Evolutionary conservation across 2,329 filamentous ascomycete species (phyloP), one percentile per base, ranked within the genome.

Genomic region (Fusarium hostae): DNA sequence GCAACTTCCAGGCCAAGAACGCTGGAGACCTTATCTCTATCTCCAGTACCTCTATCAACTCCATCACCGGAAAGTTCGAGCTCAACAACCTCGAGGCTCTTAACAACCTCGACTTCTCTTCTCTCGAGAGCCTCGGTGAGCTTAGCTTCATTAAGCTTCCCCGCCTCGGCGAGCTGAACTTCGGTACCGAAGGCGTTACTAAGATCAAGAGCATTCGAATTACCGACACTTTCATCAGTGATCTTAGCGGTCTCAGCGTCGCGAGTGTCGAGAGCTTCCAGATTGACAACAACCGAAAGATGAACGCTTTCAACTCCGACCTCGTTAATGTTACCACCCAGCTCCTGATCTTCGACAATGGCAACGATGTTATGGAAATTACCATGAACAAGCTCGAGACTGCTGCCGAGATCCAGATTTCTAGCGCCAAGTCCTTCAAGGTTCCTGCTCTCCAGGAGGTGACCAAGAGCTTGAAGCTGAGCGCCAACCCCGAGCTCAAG

Each of bases 231-330:
- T 90, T 91, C 82, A 89, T 99, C 76, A 88, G 85, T 80, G 90
- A 88, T 73, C 88, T 99, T 66, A 86, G 91, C 74, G 94, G 94
- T 79, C 92, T 99, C 81, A 92, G 94, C 80, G 87, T 98, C 72
- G 83, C 89, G 71, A 87, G 87, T n/a, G 91, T 94, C 59, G 87
- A 89, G 63, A 86, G 85, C 74, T 89, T 99, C 80, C 86, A 93
- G 81, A 92, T 99, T 83, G 92, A 93, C 88, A 97, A 97, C 91
- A 98, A 98, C 90, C 85, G 85, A 69, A 91, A 92, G 79, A 87
- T 99, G 76, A 89, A 88, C 79, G 86, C 86, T 68, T 93, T 97
- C 85, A 88, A 89, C 79, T 93, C 94, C 82, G 88, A 92, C 80
- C 87, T 98, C 65, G 87, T 87, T 81, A 95, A 93, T 84, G 88